Evolutionary conservation across 2,329 filamentous ascomycete species (phyloP).

Genomic region (Phoma sp.): DNA sequence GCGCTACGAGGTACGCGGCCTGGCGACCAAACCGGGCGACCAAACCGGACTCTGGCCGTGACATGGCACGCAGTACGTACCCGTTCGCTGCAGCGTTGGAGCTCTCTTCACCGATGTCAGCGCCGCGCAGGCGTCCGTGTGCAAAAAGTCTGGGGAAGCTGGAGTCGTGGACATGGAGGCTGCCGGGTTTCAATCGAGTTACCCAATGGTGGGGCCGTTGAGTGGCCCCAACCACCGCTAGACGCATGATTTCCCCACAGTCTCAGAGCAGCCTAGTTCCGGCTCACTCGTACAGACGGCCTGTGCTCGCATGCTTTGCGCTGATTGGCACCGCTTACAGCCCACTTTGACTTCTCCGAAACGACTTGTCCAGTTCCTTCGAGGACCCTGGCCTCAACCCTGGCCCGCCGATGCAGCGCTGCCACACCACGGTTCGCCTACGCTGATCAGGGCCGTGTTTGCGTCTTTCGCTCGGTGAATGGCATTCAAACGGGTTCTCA

Average conservation of each 20-base stretch:
- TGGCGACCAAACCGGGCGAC: conserved; percentile 4
- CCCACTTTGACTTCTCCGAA: conserved; percentile 24
- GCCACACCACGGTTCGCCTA: conserved; percentile 12
- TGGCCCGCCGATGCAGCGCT: conserved; percentile 14
- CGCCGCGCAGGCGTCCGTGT: conserved; percentile 18
- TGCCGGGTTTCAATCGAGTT: conserved; percentile 11
- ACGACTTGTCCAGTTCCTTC: conserved; percentile 19
- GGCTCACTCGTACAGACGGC: conserved; percentile 15
- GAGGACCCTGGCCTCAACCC: conserved; percentile 10
- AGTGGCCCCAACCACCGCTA: conserved; percentile 11
- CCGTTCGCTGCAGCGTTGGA: conserved; percentile 5
- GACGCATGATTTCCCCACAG: conserved; percentile 29
- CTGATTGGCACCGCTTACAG: conserved; percentile 29
- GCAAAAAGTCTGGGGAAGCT: conserved; percentile 37
- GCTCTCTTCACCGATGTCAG: conserved; percentile 28
- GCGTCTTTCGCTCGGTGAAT: neutral
- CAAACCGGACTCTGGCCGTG: conserved; percentile 1
- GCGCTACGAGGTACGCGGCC: conserved; percentile 20
- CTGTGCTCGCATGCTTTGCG: conserved; percentile 1
- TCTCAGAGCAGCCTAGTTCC: conserved; percentile 27
- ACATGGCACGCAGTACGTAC: conserved; percentile 6
- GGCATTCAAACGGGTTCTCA: neutral
- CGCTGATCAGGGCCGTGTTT: conserved; percentile 17
- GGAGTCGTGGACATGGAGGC: conserved; percentile 24
- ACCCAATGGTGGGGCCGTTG: conserved; percentile 4